Conservation (phyloP, 1,284 basidiomycete genomes). For the Coniferiporia sulphurascens region DNA sequence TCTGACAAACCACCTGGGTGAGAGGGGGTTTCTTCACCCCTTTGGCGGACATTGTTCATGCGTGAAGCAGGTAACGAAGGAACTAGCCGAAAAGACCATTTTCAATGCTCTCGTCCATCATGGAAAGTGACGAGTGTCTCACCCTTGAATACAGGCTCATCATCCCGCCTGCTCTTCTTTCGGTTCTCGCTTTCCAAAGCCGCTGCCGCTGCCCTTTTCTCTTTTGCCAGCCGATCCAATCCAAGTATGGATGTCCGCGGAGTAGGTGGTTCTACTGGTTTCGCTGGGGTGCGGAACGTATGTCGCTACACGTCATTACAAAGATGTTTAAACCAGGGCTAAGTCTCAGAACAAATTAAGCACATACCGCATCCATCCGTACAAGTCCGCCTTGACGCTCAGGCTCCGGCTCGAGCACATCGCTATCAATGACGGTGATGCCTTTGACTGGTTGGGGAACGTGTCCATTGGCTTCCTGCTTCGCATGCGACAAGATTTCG, state of each 20-base stretch:
- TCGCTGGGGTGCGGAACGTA: constrained; percentile 70
- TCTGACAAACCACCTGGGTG: constrained; percentile 86
- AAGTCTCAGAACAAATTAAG: neutral
- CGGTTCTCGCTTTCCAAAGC: constrained; percentile 48
- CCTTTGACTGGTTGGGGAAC: constrained; percentile 58
- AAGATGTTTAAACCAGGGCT: neutral
- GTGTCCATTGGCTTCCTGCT: constrained; percentile 56
- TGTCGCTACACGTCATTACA: constrained; percentile 47
- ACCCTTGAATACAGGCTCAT: constrained; percentile 82
- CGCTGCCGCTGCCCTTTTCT: constrained; percentile 69
- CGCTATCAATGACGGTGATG: constrained; percentile 75
- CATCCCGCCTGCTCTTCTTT: constrained; percentile 30
- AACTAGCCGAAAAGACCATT: constrained; percentile 42
- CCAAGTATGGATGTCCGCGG: constrained; percentile 77
- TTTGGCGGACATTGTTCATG: constrained; percentile 57
- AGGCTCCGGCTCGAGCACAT: constrained; percentile 77
- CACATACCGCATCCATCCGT: constrained; percentile 56
- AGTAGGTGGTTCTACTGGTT: constrained; percentile 66
- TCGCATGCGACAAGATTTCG: constrained; percentile 56
- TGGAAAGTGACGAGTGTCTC: constrained; percentile 20
- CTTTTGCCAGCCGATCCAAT: constrained; percentile 80
- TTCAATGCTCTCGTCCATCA: neutral
- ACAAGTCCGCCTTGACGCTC: constrained; percentile 73
- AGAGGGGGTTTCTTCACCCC: constrained; percentile 90
- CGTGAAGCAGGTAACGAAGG: constrained; percentile 64